Percentiles rank a stretch among this genome's conserved stretches.
Conservation (phyloP, 2,329 filamentous ascomycete genomes). For the Monilinia laxa region DNA sequence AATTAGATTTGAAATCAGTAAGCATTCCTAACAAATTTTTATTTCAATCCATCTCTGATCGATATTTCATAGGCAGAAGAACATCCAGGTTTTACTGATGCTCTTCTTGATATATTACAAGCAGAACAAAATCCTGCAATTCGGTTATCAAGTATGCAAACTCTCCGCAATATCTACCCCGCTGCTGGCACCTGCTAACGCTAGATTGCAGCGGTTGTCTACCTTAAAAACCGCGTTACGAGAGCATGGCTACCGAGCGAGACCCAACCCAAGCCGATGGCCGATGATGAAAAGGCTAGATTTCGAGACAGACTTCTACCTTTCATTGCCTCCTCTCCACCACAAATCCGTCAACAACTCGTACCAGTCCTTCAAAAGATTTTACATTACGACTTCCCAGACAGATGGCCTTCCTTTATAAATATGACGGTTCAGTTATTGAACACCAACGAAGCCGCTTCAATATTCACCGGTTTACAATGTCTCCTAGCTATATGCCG, state of each 20-base stretch:
- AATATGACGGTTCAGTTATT: slow-evolving; percentile 88
- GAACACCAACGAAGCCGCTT: slow-evolving; percentile 79
- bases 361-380: slow-evolving; percentile 95
- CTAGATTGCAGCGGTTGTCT: slow-evolving; percentile 73
- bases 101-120: slow-evolving; percentile 86
- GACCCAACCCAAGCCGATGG: slow-evolving; percentile 65
- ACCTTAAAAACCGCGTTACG: slow-evolving; percentile 96
- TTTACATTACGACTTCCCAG: slow-evolving; percentile 91
- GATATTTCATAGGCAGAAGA: slow-evolving; percentile 70
- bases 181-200: slow-evolving; percentile 38
- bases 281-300: slow-evolving; percentile 83
- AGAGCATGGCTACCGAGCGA: slow-evolving; percentile 83
- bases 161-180: slow-evolving; percentile 32
- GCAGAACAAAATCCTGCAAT: slow-evolving; percentile 82
- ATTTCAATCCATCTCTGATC: slow-evolving; percentile 28
- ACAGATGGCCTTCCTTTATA: slow-evolving; percentile 91
- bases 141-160: slow-evolving; percentile 77
- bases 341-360: slow-evolving; percentile 85
- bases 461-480: slow-evolving; percentile 89
- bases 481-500: slow-evolving; percentile 93
- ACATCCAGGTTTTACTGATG: slow-evolving; percentile 84
- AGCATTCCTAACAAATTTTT: slow-evolving; percentile 39
- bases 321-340: slow-evolving; percentile 76
- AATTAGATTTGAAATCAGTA: slow-evolving; percentile 80
- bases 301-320: slow-evolving; percentile 88